phyloP scores from a whole-genome alignment of 2,329 filamentous ascomycete genomes.

The Alternaria metachromatica region DNA sequence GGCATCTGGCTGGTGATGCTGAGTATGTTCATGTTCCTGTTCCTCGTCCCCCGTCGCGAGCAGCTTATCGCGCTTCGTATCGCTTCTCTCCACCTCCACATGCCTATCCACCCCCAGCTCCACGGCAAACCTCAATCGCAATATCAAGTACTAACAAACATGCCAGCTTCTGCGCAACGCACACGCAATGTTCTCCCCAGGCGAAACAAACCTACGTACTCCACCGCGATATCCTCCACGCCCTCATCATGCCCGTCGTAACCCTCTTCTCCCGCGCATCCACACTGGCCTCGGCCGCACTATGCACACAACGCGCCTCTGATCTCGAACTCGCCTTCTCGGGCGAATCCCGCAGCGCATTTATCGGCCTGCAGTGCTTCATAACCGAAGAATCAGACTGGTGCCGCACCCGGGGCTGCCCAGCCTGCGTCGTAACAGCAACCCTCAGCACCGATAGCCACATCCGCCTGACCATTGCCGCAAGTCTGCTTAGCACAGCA shows the following conservation, averaged over 20 bases:
- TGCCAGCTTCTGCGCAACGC: constrained; percentile 50
- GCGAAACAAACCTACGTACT: constrained; percentile 55
- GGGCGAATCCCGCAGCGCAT: constrained; percentile 63
- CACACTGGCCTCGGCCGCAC: constrained; percentile 57
- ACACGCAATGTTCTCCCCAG: constrained; percentile 42
- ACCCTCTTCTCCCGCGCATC: constrained; percentile 63
- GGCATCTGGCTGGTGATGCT: constrained; percentile 50
- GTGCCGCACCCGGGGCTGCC: constrained; percentile 63
- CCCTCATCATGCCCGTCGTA: constrained; percentile 64
- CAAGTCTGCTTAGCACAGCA: constrained; percentile 49
- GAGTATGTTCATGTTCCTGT: constrained; percentile 41
- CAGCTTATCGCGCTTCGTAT: constrained; percentile 9
- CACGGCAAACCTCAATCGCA: neutral
- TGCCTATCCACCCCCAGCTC: neutral
- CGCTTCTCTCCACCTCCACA: neutral
- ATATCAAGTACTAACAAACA: neutral
- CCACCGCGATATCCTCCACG: constrained; percentile 66
- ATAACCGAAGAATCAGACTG: constrained; percentile 64
- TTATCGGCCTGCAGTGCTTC: constrained; percentile 66
- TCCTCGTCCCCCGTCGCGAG: neutral
- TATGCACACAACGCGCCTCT: constrained; percentile 56
- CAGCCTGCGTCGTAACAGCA: constrained; percentile 56
- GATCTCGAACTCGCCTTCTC: constrained; percentile 65
- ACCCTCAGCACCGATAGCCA: constrained; percentile 57
- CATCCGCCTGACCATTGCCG: constrained; percentile 56